Conservation (phyloP, 1,284 basidiomycete species). For the Ceratobasidium sp. region DNA sequence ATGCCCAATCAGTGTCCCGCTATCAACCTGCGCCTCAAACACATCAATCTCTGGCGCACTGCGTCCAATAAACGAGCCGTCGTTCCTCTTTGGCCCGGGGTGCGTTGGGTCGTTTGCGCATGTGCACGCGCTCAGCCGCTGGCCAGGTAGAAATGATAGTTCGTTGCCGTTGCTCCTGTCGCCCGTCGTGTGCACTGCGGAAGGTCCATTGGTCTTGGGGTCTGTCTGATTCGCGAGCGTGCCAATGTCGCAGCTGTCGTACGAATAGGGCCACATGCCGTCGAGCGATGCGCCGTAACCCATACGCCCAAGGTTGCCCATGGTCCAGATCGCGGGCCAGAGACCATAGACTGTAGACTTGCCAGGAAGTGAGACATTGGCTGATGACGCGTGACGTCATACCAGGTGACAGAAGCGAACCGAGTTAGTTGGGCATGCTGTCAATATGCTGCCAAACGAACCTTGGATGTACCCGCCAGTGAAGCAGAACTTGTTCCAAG, state of each 20-base stretch:
- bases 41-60: slow-evolving; percentile 59
- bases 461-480: slow-evolving; percentile 79
- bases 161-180: slow-evolving; percentile 55
- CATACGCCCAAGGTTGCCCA: slow-evolving; percentile 67
- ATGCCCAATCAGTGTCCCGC: slow-evolving; percentile 54
- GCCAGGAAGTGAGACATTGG: slow-evolving; percentile 82
- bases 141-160: slow-evolving; percentile 80
- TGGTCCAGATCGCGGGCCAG: slow-evolving; percentile 78
- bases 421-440: neutral
- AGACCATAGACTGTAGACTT: slow-evolving; percentile 63
- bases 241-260: slow-evolving; percentile 59
- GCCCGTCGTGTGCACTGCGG: slow-evolving; percentile 53
- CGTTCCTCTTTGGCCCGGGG: slow-evolving; percentile 71
- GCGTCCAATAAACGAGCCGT: slow-evolving; percentile 78
- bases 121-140: slow-evolving; percentile 83
- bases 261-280: slow-evolving; percentile 59
- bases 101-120: slow-evolving; percentile 70
- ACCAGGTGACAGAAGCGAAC: slow-evolving; percentile 48
- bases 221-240: slow-evolving; percentile 57
- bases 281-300: slow-evolving; percentile 67
- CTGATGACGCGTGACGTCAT: slow-evolving; percentile 22
- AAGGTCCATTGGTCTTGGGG: slow-evolving; percentile 48
- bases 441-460: slow-evolving; percentile 45
- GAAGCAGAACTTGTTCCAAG: slow-evolving; percentile 96
- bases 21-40: slow-evolving; percentile 52